A percentile compares a stretch with the other conserved stretches of the same genome.
These are phyloP conservation scores for Cutaneotrichosporon spelunceum DNA, from an alignment of 1,284 basidiomycete species.

Conservation along the genomic window DNA sequence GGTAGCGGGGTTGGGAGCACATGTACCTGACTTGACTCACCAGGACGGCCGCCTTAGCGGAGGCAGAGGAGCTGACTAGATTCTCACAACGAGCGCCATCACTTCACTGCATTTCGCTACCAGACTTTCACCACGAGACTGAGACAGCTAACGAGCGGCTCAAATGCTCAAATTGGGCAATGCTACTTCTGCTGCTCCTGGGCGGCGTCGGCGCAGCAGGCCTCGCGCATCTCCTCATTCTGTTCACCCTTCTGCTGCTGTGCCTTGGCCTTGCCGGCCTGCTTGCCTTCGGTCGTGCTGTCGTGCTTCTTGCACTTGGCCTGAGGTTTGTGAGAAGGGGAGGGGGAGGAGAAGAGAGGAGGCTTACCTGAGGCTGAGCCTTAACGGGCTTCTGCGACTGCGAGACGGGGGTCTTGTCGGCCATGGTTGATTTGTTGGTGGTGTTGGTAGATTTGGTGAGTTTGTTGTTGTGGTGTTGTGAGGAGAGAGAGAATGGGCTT, in stretches of 20 bases:
- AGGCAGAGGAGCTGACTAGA: too few relatives aligned
- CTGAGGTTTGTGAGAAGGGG: neutral
- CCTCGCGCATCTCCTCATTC: neutral
- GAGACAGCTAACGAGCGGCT: neutral
- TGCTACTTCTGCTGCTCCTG: neutral
- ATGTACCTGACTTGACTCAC: neutral
- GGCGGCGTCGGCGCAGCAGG: too few relatives aligned
- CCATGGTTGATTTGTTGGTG: neutral
- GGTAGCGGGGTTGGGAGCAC: slow-evolving; percentile 57
- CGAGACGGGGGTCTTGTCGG: neutral
- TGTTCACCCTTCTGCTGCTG: neutral
- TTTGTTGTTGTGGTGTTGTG: neutral
- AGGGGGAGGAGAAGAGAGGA: too few relatives aligned
- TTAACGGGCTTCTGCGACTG: neutral
- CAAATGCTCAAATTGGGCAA: neutral
- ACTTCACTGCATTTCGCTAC: too few relatives aligned
- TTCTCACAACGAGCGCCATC: too few relatives aligned
- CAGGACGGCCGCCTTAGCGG: neutral
- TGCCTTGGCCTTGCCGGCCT: neutral
- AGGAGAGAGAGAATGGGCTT: neutral
- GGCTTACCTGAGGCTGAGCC: neutral
- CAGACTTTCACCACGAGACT: too few relatives aligned
- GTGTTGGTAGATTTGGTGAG: neutral
- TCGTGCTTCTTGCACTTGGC: neutral
- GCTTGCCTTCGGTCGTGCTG: neutral